Evolutionary conservation across 192 early-diverging fungal genomes (phyloP).

Genomic region (Umbelopsis ramanniana): DNA sequence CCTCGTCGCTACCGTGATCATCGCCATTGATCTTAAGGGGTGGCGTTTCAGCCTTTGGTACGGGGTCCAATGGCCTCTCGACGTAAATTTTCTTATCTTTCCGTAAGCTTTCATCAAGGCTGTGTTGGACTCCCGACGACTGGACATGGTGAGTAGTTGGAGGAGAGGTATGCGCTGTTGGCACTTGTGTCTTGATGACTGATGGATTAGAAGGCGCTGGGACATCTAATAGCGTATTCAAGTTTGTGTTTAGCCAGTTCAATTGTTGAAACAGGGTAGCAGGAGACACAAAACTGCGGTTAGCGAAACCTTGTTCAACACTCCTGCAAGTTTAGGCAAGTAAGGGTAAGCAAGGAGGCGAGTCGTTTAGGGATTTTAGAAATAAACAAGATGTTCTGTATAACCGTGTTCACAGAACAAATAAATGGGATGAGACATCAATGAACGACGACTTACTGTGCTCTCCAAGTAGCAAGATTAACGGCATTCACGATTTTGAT

Average conservation of each 20-base stretch:
- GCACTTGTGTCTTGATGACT: not conserved
- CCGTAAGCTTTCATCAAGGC: not conserved
- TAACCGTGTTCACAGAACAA: not conserved
- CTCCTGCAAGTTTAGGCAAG: not conserved
- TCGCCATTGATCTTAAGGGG: not conserved
- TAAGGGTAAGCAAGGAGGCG: constrained; percentile 12
- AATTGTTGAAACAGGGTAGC: constrained; percentile 43
- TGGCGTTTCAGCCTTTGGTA: not conserved
- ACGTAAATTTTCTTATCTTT: constrained; percentile 5
- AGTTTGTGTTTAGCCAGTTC: constrained; percentile 57
- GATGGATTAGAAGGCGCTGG: not conserved
- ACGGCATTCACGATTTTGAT: constrained; percentile 33
- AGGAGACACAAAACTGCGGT: not conserved
- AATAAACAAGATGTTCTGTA: not conserved
- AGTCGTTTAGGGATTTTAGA: not conserved
- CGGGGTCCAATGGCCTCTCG: not conserved
- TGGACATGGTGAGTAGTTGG: no score
- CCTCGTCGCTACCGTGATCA: not conserved
- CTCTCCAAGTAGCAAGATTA: constrained; percentile 15
- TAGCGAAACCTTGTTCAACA: constrained; percentile 11
- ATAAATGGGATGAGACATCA: not conserved
- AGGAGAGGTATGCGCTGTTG: not conserved
- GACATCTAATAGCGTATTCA: not conserved
- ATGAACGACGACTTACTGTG: not conserved
- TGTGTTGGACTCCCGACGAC: not conserved